phyloP scores from a whole-genome alignment of 129 eudicot genomes.

The Scalesia atractyloides region DNA sequence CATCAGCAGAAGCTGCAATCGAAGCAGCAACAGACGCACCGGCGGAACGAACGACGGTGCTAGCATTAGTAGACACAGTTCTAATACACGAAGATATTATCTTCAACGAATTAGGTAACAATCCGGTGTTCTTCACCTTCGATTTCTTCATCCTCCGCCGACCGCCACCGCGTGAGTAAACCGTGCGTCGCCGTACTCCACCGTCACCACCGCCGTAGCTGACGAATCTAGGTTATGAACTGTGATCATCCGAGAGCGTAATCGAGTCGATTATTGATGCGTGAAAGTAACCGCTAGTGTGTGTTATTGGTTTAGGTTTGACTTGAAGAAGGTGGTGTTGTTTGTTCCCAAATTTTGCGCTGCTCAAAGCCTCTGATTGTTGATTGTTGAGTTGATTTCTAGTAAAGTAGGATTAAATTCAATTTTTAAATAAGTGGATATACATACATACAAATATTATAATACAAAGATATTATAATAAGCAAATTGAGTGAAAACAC shows the following conservation, averaged over 20 bases:
- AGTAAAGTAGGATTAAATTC: slow-evolving; percentile 26
- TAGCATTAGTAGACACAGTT: slow-evolving; percentile 74
- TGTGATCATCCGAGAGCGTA: slow-evolving; percentile 57
- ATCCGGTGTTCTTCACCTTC: slow-evolving; percentile 47
- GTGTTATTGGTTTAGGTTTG: slow-evolving; percentile 24
- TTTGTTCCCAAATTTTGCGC: slow-evolving; percentile 26
- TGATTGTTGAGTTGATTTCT: slow-evolving; percentile 21
- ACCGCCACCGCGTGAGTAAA: too few species aligned
- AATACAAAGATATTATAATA: not conserved
- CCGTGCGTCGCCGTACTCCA: too few species aligned
- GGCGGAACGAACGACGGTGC: slow-evolving; percentile 72
- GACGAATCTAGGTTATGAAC: slow-evolving; percentile 32
- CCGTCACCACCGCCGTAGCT: slow-evolving; percentile 58
- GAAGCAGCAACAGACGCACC: slow-evolving; percentile 65
- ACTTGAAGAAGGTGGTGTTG: slow-evolving; percentile 17
- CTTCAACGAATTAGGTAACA: slow-evolving; percentile 64
- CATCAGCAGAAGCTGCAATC: slow-evolving; percentile 55
- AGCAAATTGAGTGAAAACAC: not conserved
- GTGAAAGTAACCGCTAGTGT: slow-evolving; percentile 41
- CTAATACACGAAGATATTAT: slow-evolving; percentile 68
- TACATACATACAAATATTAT: not conserved
- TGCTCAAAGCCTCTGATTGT: slow-evolving; percentile 17
- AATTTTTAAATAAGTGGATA: slow-evolving; percentile 23
- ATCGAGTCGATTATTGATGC: slow-evolving; percentile 21
- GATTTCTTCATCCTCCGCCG: slow-evolving; percentile 53